A percentile compares a stretch with the other conserved stretches of the same genome.
phyloP scores from a whole-genome alignment of 345 rosid genomes.

The Populus nigra region DNA sequence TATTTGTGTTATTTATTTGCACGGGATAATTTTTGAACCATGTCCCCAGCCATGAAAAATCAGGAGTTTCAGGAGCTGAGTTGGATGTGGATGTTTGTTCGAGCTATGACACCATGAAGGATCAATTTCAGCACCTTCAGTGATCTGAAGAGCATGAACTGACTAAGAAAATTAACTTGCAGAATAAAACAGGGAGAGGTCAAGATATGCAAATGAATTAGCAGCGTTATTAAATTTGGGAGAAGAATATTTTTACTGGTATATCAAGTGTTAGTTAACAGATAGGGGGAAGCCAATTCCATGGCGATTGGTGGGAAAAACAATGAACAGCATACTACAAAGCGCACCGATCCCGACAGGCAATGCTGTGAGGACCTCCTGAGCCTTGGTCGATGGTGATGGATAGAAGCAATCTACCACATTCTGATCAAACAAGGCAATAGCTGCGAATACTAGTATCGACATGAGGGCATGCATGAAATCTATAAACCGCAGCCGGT shows the following conservation, averaged over 20 bases:
- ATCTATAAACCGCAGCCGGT: slow-evolving; percentile 61
- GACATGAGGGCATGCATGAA: slow-evolving; percentile 79
- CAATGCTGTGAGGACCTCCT: slow-evolving; percentile 68
- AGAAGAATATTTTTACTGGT: background rate
- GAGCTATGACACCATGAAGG: background rate
- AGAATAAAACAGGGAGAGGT: background rate
- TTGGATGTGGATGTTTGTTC: background rate
- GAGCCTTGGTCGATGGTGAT: slow-evolving; percentile 57
- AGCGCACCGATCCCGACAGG: slow-evolving; percentile 77
- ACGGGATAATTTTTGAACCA: background rate
- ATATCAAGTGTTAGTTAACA: background rate
- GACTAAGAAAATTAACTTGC: background rate
- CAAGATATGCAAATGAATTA: background rate
- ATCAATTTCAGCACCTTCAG: background rate
- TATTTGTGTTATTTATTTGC: background rate
- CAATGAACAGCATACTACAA: slow-evolving; percentile 75
- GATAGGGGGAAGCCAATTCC: slow-evolving; percentile 88
- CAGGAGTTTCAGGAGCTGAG: background rate
- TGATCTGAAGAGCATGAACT: background rate
- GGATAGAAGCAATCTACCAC: slow-evolving; percentile 74
- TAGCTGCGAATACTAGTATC: slow-evolving; percentile 64
- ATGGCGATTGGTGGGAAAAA: slow-evolving; percentile 80
- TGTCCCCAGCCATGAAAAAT: background rate
- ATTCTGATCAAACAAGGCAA: slow-evolving; percentile 72
- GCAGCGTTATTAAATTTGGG: background rate